Base-by-base conservation (phyloP, 768 basidiomycete genomes). In the Scleroderma citrinum region DNA sequence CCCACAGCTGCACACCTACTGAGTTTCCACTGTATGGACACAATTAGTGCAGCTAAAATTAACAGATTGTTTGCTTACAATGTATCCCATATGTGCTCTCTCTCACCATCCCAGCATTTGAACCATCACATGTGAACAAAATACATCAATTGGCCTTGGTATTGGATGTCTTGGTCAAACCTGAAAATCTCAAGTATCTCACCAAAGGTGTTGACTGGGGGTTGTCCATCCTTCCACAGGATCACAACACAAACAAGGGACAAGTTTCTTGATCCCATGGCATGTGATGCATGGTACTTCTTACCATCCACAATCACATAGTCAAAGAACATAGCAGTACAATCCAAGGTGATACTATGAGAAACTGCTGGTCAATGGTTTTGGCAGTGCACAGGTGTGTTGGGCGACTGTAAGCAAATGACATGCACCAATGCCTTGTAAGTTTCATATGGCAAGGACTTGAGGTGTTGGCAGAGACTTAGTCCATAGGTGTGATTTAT, bases 111-210 rank as follows among this genome's bases (percentile, higher is more conserved):
- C 34, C 34, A 35, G 5, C 8, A 2, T 35, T 35, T 35, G 34
- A 35, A 35, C 34, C 34, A 35, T 35, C 5, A 7, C 34, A 35
- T 14, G 7, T 13, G 17, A 14, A 14, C 34, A 44, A 49, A 49
- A 13, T 23, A 49, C 48, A 49, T 43, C 10, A 30, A 43, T 4
- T 35, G 13, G 19, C 32, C 31, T 0, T 2, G 7, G 5, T 24
- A 34, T 2, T 21, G 1, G 13, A 49, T 34, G 36, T 49, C 41
- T 44, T 49, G 48, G 10, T 49, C 29, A 37, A 49, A 23, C 14
- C 35, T 7, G 42, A 49, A 49, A 2, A 49, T 21, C n/a, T 49
- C 48, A 19, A 49, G 32, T 1, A 49, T 7, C 42, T 49, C 48
- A 0, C 48, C 48, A 36, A 43, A 49, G 2, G 21, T 32, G 1